Percentiles rank a stretch among this genome's conserved stretches.
phyloP scores from a whole-genome alignment of 2,329 filamentous ascomycete genomes.

The Fusarium sp. region DNA sequence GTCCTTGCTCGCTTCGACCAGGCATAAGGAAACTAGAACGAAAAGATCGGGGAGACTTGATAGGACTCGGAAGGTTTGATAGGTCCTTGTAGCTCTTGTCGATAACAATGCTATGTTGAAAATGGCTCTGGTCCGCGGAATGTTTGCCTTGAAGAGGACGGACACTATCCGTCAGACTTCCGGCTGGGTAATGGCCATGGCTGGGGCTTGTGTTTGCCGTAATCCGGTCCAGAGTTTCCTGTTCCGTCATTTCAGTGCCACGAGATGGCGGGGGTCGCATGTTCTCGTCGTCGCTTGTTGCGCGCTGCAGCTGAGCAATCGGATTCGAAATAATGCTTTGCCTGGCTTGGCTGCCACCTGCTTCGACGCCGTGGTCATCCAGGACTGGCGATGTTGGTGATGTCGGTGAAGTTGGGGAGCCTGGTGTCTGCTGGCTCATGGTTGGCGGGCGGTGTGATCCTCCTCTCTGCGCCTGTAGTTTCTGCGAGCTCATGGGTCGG shows the following conservation, averaged over 20 bases:
- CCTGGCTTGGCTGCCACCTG: conserved; percentile 60
- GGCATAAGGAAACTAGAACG: conserved; percentile 79
- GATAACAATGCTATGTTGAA: conserved; percentile 68
- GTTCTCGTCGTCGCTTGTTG: conserved; percentile 58
- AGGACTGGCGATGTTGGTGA: conserved; percentile 42
- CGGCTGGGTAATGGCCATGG: conserved; percentile 64
- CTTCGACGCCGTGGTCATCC: conserved; percentile 56
- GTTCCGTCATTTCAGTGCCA: conserved; percentile 84
- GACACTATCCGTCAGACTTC: conserved; percentile 81
- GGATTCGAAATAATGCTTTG: conserved; percentile 70
- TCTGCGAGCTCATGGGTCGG: conserved; percentile 95
- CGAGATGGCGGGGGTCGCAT: conserved; percentile 75
- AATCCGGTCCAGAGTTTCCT: conserved; percentile 75
- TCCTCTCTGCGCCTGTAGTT: conserved; percentile 87
- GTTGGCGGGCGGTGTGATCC: conserved; percentile 63
- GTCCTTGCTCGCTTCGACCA: conserved; percentile 63
- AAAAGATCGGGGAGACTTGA: conserved; percentile 81
- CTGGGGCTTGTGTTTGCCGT: conserved; percentile 82
- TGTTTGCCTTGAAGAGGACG: conserved; percentile 74
- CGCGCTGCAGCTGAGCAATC: conserved; percentile 48
- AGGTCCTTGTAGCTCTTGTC: conserved; percentile 68
- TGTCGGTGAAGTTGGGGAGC: conserved; percentile 30
- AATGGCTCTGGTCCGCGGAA: conserved; percentile 32
- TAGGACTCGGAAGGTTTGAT: conserved; percentile 67
- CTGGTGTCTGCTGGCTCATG: conserved; percentile 51